Conservation (phyloP, 352 stramenopile species). For the Phytopythium montanum region DNA sequence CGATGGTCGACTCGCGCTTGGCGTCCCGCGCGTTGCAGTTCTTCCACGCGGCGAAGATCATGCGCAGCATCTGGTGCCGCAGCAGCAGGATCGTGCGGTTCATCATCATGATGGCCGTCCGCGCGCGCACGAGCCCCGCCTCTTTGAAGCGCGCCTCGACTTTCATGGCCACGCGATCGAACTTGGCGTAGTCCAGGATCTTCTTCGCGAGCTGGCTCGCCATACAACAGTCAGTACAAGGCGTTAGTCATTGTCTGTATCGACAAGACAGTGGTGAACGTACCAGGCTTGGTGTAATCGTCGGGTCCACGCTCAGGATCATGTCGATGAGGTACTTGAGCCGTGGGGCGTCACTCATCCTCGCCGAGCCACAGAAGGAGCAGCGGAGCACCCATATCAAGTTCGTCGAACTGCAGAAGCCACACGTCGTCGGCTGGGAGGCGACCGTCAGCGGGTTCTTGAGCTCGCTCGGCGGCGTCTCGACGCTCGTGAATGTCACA, state of each 20-base stretch:
- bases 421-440: conserved; percentile 35
- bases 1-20: conserved; percentile 50
- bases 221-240: neutral
- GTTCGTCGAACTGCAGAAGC: conserved; percentile 74
- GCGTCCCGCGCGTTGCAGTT: conserved; percentile 45
- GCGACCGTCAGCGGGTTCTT: conserved; percentile 36
- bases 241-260: neutral
- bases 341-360: conserved; percentile 66
- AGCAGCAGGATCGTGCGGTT: conserved; percentile 53
- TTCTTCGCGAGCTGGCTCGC: conserved; percentile 49
- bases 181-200: conserved; percentile 76
- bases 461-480: conserved; percentile 46
- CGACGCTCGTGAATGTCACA: conserved; percentile 51
- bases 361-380: conserved; percentile 63
- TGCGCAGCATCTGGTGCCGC: conserved; percentile 61
- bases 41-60: conserved; percentile 77
- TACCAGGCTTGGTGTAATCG: conserved; percentile 53
- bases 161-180: conserved; percentile 71
- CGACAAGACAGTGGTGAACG: neutral
- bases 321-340: conserved; percentile 81
- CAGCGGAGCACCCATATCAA: conserved; percentile 62
- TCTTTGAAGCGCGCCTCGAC: conserved; percentile 75
- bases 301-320: conserved; percentile 66
- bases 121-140: conserved; percentile 68
- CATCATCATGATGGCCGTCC: conserved; percentile 83